phyloP scores from a whole-genome alignment of 2,329 filamentous ascomycete genomes.

The Cercospora nicotianae region DNA sequence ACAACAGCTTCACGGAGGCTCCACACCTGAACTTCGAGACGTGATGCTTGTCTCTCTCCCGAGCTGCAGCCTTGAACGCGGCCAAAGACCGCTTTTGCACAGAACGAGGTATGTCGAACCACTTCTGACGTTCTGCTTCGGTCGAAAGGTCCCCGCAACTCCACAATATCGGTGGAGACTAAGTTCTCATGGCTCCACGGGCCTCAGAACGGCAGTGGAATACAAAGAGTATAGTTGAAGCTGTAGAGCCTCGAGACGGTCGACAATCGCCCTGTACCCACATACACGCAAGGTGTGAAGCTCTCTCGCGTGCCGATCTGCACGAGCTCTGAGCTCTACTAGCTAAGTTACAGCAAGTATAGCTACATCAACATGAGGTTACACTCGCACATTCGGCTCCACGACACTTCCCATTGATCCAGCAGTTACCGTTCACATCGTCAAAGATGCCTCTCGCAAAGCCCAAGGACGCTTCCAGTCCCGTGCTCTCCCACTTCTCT shows the following conservation, averaged over 20 bases:
- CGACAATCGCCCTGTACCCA: conserved; percentile 3
- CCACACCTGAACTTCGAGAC: neutral
- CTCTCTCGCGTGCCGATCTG: neutral
- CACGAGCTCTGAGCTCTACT: neutral
- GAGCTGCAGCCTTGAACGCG: neutral
- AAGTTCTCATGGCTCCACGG: neutral
- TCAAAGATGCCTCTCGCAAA: conserved; percentile 30
- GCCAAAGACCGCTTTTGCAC: neutral
- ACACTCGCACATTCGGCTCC: neutral
- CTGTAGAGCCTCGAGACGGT: neutral
- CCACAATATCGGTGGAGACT: neutral
- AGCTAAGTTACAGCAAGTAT: neutral
- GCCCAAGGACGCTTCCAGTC: conserved; percentile 17
- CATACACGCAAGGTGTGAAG: neutral
- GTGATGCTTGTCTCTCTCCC: neutral
- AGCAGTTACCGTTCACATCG: neutral
- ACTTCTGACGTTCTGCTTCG: neutral
- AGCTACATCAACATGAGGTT: neutral
- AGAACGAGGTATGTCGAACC: neutral
- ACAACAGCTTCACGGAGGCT: neutral
- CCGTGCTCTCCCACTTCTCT: conserved; percentile 58
- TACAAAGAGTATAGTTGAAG: too few species aligned
- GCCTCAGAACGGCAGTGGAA: neutral
- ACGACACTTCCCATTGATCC: neutral
- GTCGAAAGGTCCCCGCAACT: neutral